These are phyloP conservation scores for Trypethelium eluteriae DNA, from an alignment of 495 filamentous ascomycete genomes.

Conservation along the genomic window DNA sequence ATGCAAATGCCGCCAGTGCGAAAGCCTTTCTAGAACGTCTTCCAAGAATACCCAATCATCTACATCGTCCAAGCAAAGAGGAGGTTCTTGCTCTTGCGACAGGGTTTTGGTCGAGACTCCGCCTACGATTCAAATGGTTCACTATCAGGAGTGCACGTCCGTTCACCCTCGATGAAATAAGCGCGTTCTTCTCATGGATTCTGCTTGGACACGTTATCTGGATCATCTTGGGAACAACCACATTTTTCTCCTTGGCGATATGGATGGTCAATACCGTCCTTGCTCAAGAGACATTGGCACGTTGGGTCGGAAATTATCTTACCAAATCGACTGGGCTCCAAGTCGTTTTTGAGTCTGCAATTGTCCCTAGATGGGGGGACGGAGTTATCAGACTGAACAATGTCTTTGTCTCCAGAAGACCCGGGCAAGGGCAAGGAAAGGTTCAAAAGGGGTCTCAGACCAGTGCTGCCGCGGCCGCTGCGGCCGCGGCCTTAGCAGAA, in stretches of 20 bases:
- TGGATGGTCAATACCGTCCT: conserved; percentile 90
- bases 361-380: conserved; percentile 89
- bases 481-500: conserved; percentile 58
- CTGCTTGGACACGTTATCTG: conserved; percentile 87
- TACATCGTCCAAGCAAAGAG: conserved; percentile 85
- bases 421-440: conserved; percentile 62
- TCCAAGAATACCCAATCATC: conserved; percentile 53
- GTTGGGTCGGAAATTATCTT: conserved; percentile 90
- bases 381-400: conserved; percentile 95
- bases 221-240: conserved; percentile 91
- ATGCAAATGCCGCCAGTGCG: neutral
- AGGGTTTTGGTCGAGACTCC: conserved; percentile 84
- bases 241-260: conserved; percentile 88
- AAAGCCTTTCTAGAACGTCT: conserved; percentile 51
- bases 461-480: conserved; percentile 71
- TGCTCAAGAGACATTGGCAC: conserved; percentile 91
- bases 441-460: conserved; percentile 90
- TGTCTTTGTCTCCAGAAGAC: conserved; percentile 88
- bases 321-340: conserved; percentile 92
- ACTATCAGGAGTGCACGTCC: conserved; percentile 91
- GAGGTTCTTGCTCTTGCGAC: conserved; percentile 87
- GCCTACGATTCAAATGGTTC: conserved; percentile 94
- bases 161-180: conserved; percentile 91
- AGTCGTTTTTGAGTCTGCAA: conserved; percentile 94
- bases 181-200: conserved; percentile 92